A percentile compares a stretch with the other conserved stretches of the same genome.
Conservation (phyloP, 2,329 filamentous ascomycete genomes). For the Fusarium heterosporum region DNA sequence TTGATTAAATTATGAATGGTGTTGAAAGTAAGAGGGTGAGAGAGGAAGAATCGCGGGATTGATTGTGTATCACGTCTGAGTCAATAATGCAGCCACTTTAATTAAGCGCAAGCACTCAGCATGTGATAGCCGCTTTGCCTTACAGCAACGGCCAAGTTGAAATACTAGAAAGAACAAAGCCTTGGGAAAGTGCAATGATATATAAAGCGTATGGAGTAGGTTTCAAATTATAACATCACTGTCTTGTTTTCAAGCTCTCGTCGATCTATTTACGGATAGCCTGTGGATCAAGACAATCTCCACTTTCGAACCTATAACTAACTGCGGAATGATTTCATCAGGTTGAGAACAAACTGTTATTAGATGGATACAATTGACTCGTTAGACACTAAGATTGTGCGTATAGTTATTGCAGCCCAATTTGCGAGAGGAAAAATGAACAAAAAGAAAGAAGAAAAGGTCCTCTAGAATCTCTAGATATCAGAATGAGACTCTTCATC, state of each 20-base stretch:
- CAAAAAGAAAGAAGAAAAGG: too few relatives aligned
- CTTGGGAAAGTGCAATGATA: conserved; percentile 7
- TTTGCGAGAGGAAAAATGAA: too few relatives aligned
- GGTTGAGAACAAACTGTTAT: background rate
- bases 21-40: conserved; percentile 3
- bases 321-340: background rate
- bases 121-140: background rate
- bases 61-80: conserved; percentile 9
- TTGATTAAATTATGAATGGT: background rate
- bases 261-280: conserved; percentile 11
- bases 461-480: too few relatives aligned
- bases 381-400: too few relatives aligned
- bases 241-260: conserved; percentile 1
- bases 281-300: background rate
- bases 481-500: too few relatives aligned
- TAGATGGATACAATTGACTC: too few relatives aligned
- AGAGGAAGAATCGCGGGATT: conserved; percentile 1
- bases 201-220: background rate
- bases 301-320: background rate
- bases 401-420: too few relatives aligned
- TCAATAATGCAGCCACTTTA: conserved; percentile 16
- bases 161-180: background rate
- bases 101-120: background rate
- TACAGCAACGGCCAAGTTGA: background rate
- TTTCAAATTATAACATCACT: conserved; percentile 15